Evolutionary conservation across 23 red algal genomes (phyloP).

Genomic region (Cyanidioschyzon merolae): DNA sequence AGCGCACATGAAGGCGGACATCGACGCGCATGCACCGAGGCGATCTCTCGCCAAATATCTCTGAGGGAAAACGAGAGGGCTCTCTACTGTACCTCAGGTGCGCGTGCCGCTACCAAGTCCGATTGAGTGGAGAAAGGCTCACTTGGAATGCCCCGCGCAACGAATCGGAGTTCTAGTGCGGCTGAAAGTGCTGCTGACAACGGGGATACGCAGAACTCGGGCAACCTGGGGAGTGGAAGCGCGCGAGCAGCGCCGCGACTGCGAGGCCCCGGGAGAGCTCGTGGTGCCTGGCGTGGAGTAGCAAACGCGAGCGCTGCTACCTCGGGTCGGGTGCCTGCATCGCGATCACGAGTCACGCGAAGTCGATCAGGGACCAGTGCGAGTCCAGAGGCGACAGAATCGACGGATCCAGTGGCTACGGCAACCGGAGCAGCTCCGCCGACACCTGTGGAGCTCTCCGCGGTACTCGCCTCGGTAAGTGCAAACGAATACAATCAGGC

Average conservation of each 20-base stretch:
- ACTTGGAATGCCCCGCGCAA: constrained; percentile 7
- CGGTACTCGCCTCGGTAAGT: background rate
- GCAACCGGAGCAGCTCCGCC: background rate
- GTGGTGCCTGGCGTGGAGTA: background rate
- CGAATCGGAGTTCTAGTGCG: background rate
- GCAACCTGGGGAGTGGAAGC: background rate
- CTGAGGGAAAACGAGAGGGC: background rate
- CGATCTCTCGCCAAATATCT: background rate
- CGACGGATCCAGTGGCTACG: background rate
- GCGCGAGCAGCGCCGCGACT: background rate
- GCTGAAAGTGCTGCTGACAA: constrained; percentile 7
- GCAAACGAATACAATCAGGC: background rate
- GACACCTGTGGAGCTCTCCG: background rate
- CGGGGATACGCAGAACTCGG: background rate
- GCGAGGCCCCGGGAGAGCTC: background rate
- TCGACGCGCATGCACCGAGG: background rate
- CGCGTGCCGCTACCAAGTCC: background rate
- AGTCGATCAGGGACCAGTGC: background rate
- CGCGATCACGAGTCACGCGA: background rate
- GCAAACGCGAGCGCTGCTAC: background rate
- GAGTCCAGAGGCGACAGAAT: background rate
- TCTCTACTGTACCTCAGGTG: background rate
- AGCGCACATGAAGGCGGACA: background rate
- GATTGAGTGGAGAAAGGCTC: background rate
- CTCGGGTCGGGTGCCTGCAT: background rate